Evolutionary conservation across 2,329 filamentous ascomycete genomes (phyloP), one percentile per base, ranked within the genome.

Genomic region (Nemania bipapillata): DNA sequence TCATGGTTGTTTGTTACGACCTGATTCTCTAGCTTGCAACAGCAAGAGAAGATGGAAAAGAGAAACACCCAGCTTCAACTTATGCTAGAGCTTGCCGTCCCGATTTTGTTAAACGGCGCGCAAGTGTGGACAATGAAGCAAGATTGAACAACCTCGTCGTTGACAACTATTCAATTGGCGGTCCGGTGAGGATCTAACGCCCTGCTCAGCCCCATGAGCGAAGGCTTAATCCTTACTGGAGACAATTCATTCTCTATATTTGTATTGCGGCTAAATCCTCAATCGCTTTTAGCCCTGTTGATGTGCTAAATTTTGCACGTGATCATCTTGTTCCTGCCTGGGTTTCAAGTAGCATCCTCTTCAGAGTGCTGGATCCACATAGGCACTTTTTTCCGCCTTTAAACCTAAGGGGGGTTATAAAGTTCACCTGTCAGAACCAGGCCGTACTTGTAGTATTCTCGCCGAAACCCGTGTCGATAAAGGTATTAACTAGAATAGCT

Each of bases 71-170:
- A 77, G 86, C 87, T 89, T 89, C 86, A 81, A 86, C 83, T 83
- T 81, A 83, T 87, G 87, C 87, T 89, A 89, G 87, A 89, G 86
- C 87, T 88, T 88, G 86, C 83, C 87, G 86, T 81, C 82, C 84
- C 79, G 79, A 81, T 78, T 77, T 75, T 75, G 54, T 77, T 78
- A 76, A 80, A 88, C 83, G 84, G 83, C 86, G 87, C 79, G 84
- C 85, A 87, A 87, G 87, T 89, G 87, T 89, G 87, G 87, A 90
- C 87, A 88, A 81, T 88, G 87, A 90, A 90, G 87, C 87, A 83
- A 90, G 74, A 90, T 81, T 6, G 67, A 81, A 86, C 82, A 82
- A 74, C 65, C 22, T 70, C 70, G 73, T 73, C 72, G 69, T 66
- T 63, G 60, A 58, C 65, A 42, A 62, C 30, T 5, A 54, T 63